These are phyloP conservation scores for Mycena epipterygia DNA, from an alignment of 768 basidiomycete genomes.

Conservation along the genomic window DNA sequence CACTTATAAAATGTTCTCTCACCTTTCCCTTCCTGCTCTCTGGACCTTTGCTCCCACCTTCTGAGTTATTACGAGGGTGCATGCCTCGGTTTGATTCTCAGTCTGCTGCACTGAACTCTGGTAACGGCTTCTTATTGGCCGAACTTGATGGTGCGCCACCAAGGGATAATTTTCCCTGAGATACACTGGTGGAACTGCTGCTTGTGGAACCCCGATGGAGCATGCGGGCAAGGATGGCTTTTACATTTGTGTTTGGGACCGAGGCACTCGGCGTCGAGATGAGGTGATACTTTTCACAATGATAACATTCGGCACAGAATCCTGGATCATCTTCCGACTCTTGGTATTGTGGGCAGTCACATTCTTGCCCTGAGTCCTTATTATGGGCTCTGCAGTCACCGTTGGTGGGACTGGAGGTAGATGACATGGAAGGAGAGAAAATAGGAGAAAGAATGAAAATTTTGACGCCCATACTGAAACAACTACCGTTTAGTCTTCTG, in stretches of 20 bases:
- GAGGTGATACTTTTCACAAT: neutral
- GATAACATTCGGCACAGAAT: neutral
- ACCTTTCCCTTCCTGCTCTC: neutral
- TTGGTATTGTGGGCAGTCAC: neutral
- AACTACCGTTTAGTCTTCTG: neutral
- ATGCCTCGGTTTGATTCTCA: neutral
- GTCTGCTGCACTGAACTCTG: neutral
- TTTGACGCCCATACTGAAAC: neutral
- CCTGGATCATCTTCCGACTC: neutral
- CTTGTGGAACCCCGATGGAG: neutral
- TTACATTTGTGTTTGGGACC: neutral
- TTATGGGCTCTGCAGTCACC: constrained; percentile 14
- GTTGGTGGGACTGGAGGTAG: neutral
- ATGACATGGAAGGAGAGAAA: neutral
- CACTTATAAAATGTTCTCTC: neutral
- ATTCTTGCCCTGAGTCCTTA: neutral
- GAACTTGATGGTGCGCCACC: neutral
- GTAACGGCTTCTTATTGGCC: neutral
- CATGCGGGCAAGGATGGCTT: neutral
- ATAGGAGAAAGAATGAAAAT: neutral
- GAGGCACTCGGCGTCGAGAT: neutral
- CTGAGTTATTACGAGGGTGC: neutral
- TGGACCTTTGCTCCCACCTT: neutral
- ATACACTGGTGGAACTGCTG: neutral
- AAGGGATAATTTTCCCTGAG: neutral